These are phyloP conservation scores for Capsicum baccatum DNA, from an alignment of 257 asterid species.

Conservation along the genomic window DNA sequence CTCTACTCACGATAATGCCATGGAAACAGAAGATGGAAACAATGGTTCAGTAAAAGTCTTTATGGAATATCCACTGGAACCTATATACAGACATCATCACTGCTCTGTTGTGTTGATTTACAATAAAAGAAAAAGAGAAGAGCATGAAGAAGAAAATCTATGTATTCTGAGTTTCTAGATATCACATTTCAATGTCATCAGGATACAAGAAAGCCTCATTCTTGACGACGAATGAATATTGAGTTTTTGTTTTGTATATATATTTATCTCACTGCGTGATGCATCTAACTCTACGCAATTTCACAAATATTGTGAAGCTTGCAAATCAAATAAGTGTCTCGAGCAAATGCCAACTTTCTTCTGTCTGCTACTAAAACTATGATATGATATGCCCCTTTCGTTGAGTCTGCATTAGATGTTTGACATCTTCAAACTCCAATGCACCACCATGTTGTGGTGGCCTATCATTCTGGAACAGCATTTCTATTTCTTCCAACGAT, in stretches of 20 bases:
- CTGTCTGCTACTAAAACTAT: conserved; percentile 11
- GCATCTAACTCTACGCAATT: neutral
- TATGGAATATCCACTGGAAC: neutral
- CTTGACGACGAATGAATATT: neutral
- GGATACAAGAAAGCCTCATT: neutral
- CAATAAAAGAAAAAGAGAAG: neutral
- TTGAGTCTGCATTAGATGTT: conserved; percentile 50
- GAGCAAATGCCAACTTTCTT: conserved; percentile 8
- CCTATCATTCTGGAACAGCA: conserved; percentile 49
- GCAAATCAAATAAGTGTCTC: neutral
- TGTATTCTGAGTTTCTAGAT: conserved; percentile 10
- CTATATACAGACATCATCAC: neutral
- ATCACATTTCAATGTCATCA: neutral
- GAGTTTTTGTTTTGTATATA: neutral
- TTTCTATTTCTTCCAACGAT: conserved; percentile 69
- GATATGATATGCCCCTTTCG: neutral
- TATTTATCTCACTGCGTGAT: neutral
- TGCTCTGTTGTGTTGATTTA: neutral
- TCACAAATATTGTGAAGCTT: neutral
- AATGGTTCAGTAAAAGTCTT: neutral
- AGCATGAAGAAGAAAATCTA: neutral
- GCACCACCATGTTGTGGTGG: conserved; percentile 43
- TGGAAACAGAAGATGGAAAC: neutral
- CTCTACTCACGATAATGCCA: neutral
- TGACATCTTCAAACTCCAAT: conserved; percentile 57